Base-by-base conservation (phyloP, 75 land plant genomes). In the Adiantum capillusveneris region DNA sequence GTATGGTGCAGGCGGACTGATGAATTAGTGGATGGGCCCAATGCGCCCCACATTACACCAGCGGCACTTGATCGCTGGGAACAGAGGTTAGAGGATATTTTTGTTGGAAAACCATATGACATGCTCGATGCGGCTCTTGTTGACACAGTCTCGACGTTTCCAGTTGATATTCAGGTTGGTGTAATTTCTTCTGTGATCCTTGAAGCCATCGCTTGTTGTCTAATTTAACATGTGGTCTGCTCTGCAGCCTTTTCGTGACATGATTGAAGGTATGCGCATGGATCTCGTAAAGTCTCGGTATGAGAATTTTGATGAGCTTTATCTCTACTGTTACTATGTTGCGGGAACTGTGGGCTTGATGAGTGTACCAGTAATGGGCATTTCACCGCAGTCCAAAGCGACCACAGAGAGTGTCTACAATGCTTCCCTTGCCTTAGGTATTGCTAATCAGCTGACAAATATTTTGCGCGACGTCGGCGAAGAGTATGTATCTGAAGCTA, bases 1-100 rank as follows among this genome's bases (percentile, higher is more conserved):
- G 97, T 91, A 7, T 91, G 97, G 97, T 87, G 93, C 69, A 84
- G 97, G 63, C 82, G 97, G 44, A 91, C 94, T 9, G 97, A 91
- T 78, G 97, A 91, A 51, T 79, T 91, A 13, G 97, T 91, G 2
- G 93, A 91, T 58, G 93, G 97, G 0, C 97, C 93, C 20, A 91
- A 87, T 66, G 83, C 97, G 0, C 44, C 70, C 5, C 73, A 80
- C 59, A 87, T 84, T 44, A 87, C 78, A n/a, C 74, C 93, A 25
- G 60, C 66, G 1, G 97, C 82, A 21, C 85, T 91, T 11, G 94
- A 91, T 54, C 51, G 88, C 49, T 91, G 97, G 97, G 94, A 91
- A 59, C 67, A 80, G 31, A 79, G 97, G 53, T 54, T 91, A n/a
- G 70, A 87, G 16, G 94, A 91, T 64, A 67, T 87, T 24, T 91